phyloP scores from a whole-genome alignment of 1,284 basidiomycete species.

The Marasmius sp. region DNA sequence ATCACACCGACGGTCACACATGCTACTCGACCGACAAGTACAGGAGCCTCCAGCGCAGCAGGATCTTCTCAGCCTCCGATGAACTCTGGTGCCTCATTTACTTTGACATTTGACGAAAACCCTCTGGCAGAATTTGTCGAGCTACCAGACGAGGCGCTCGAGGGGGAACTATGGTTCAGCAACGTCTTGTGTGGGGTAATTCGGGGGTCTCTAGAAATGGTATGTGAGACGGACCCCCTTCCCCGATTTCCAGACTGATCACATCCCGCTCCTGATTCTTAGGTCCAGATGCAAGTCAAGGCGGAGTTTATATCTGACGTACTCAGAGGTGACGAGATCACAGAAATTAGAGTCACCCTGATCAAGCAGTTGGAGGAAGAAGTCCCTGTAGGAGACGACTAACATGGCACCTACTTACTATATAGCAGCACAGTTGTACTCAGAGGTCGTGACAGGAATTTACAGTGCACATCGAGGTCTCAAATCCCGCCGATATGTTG shows the following conservation, averaged over 20 bases:
- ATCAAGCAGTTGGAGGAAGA: conserved; percentile 96
- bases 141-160: conserved; percentile 88
- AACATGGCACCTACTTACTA: conserved; percentile 16
- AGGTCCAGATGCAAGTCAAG: conserved; percentile 98
- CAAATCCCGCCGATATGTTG: no score
- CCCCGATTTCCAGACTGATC: conserved; percentile 11
- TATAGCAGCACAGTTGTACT: no score
- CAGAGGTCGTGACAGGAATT: no score
- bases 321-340: conserved; percentile 90
- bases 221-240: conserved; percentile 36
- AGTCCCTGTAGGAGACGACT: conserved; percentile 80
- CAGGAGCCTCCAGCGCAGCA: conserved; percentile 25
- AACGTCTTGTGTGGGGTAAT: conserved; percentile 95
- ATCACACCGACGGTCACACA: conserved; percentile 86
- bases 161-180: conserved; percentile 94
- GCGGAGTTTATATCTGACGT: conserved; percentile 89
- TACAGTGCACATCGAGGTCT: no score
- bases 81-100: conserved; percentile 62
- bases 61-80: conserved; percentile 28
- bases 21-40: conserved; percentile 44
- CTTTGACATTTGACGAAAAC: conserved; percentile 91
- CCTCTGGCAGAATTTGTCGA: conserved; percentile 97
- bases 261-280: conserved; percentile 16
- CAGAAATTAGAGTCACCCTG: conserved; percentile 90
- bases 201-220: conserved; percentile 96